These are phyloP conservation scores for Nepenthes gracilis DNA, from an alignment of 148 eudicot species.

Conservation along the genomic window DNA sequence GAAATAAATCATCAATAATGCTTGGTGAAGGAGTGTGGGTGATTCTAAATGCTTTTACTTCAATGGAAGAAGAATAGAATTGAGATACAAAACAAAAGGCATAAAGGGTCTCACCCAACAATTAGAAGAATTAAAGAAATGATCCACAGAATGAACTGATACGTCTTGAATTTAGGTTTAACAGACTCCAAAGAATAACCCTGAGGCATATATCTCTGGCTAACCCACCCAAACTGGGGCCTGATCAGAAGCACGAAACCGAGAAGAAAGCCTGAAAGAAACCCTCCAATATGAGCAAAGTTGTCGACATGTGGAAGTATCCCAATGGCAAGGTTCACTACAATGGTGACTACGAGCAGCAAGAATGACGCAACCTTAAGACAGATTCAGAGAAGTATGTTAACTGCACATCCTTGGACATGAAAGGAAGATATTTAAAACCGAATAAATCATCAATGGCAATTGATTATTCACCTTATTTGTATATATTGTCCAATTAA, in stretches of 20 bases:
- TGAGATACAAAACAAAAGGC: no score
- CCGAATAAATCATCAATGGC: neutral
- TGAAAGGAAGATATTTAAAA: neutral
- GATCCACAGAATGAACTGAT: constrained; percentile 54
- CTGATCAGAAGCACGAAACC: constrained; percentile 79
- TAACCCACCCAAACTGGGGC: constrained; percentile 74
- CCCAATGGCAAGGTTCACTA: constrained; percentile 61
- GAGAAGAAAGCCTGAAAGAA: constrained; percentile 68
- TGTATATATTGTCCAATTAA: constrained; percentile 74
- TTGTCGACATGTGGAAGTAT: constrained; percentile 91
- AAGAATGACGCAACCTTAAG: constrained; percentile 49
- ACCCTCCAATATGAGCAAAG: constrained; percentile 94
- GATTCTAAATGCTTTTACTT: neutral
- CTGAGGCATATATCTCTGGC: constrained; percentile 38
- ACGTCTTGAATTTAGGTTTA: constrained; percentile 50
- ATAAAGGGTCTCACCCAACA: constrained; percentile 40
- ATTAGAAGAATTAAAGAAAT: constrained; percentile 45
- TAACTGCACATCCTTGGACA: neutral
- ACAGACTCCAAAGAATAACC: constrained; percentile 19
- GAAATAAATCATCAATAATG: constrained; percentile 1
- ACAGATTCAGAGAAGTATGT: constrained; percentile 2
- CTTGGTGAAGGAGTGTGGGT: neutral
- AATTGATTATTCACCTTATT: constrained; percentile 43
- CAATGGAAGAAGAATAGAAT: neutral
- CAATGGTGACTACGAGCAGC: constrained; percentile 56